Evolutionary conservation across 1,139 yeast species (phyloP).

Genomic region (Candida sp.): DNA sequence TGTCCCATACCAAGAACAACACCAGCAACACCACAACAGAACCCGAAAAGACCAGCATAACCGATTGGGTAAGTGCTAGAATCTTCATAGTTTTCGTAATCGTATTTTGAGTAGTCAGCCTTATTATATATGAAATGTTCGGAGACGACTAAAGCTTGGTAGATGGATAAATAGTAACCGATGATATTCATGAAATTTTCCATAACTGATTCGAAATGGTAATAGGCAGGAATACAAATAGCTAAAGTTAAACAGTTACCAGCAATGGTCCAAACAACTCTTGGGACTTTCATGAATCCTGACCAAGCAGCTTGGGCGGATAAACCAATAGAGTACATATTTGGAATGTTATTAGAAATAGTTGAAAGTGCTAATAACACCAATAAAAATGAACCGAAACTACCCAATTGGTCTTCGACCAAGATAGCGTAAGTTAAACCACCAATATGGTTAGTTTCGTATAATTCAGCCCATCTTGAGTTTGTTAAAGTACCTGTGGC

Average conservation of each 20-base stretch:
- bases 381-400: constrained; percentile 88
- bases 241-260: constrained; percentile 81
- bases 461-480: constrained; percentile 48
- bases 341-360: constrained; percentile 87
- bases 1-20: constrained; percentile 85
- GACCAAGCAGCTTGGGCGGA: constrained; percentile 85
- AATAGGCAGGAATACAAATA: constrained; percentile 84
- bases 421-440: constrained; percentile 78
- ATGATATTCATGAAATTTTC: constrained; percentile 85
- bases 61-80: constrained; percentile 66
- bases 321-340: constrained; percentile 85
- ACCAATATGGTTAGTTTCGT: constrained; percentile 61
- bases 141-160: constrained; percentile 64
- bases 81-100: constrained; percentile 59
- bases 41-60: constrained; percentile 70
- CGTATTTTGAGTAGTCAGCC: constrained; percentile 57
- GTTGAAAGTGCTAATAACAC: constrained; percentile 81
- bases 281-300: constrained; percentile 67
- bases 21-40: constrained; percentile 83
- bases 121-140: constrained; percentile 79
- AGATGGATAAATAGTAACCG: constrained; percentile 88
- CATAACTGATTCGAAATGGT: constrained; percentile 69
- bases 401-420: constrained; percentile 76
- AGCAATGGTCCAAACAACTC: constrained; percentile 73
- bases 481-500: constrained; percentile 58